Conservation (phyloP, 2,329 filamentous ascomycete species). For the Ampelomyces quisqualis region DNA sequence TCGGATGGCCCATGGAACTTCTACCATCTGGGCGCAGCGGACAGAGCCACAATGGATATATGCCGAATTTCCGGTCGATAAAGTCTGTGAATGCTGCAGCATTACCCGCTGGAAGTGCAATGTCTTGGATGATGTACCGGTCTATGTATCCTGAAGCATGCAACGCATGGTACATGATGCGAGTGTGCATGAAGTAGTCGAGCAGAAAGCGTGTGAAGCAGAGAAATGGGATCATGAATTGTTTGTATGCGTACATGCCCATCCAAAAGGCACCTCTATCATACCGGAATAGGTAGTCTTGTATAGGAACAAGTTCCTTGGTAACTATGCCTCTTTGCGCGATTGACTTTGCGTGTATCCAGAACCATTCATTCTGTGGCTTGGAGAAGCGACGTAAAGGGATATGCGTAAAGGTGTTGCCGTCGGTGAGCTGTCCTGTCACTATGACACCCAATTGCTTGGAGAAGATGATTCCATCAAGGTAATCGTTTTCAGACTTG, state of each 20-base stretch:
- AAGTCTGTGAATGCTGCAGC: conserved; percentile 56
- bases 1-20: conserved; percentile 34
- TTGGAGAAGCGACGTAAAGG: conserved; percentile 53
- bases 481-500: conserved; percentile 57
- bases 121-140: conserved; percentile 62
- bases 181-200: conserved; percentile 63
- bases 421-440: conserved; percentile 58
- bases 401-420: conserved; percentile 26
- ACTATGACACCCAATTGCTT: conserved; percentile 59
- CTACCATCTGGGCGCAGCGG: conserved; percentile 46
- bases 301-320: conserved; percentile 49
- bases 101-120: conserved; percentile 58
- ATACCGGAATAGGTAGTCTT: conserved; percentile 62
- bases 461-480: conserved; percentile 67
- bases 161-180: conserved; percentile 63
- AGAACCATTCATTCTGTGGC: conserved; percentile 70
- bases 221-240: conserved; percentile 62
- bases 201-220: conserved; percentile 58
- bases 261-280: conserved; percentile 67
- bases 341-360: conserved; percentile 57
- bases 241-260: conserved; percentile 59
- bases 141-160: conserved; percentile 59
- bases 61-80: conserved; percentile 48
- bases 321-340: conserved; percentile 9
- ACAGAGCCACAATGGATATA: conserved; percentile 62